Evolutionary conservation across 1,284 basidiomycete species (phyloP), one percentile per base, ranked within the genome.

Genomic region (Uromyces viciae-fabae): DNA sequence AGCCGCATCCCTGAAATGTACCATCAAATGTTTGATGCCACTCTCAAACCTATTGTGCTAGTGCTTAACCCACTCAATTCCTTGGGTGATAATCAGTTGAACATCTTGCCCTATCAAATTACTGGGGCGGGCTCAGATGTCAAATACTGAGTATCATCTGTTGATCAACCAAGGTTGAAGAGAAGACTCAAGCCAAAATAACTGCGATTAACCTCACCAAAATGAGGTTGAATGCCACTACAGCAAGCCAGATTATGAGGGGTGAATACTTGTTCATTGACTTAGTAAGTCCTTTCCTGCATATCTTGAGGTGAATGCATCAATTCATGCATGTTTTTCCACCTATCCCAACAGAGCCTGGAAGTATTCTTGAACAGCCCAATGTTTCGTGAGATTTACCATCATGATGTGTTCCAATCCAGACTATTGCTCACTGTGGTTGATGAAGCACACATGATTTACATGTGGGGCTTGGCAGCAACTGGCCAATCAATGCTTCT

Each of bases 41-140:
- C 31, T 22, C 33, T 19, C 33, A 0, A 33, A n/a, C n/a, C 71
- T 2, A 33, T 73, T 22, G 38, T 31, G 2, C 38, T 73, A 4
- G 71, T 73, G 15, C 25, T 73, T 22, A 73, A 73, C 25, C 71
- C 71, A 1, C 28, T 73, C 17, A 46, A 73, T 42, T 43, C 71
- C 22, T 31, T 73, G 22, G 71, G 43, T 31, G 71, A 73, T 33
- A 73, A 73, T n/a, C 66, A 69, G 38, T 31, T 69, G 2, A 8
- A 8, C 5, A 9, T 56, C 22, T 8, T 56, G 54, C 5, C 19
- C 31, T 56, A 56, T 5, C 5, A 5, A 8, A 56, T 22, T 56
- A n/a, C 19, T 56, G 22, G 31, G 22, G 31, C 31, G 22, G 8
- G 54, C 54, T 56, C 22, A 56, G 7, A n/a, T 56, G 7, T 8